Conservation (phyloP, 768 basidiomycete species). For the Amanita rimosa region DNA sequence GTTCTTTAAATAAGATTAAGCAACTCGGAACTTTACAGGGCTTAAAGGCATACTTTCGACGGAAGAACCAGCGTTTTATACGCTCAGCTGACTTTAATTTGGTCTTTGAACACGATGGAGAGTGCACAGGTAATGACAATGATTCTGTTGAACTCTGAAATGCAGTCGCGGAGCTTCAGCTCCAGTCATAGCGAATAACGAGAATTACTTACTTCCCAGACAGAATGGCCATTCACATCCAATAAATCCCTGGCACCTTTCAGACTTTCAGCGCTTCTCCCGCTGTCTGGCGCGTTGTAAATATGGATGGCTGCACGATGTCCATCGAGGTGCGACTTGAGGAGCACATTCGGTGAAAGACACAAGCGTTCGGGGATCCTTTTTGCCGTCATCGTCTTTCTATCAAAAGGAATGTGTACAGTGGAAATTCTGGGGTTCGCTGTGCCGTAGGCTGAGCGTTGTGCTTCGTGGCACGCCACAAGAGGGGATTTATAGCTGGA, state of each 20-base stretch:
- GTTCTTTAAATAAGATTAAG: neutral
- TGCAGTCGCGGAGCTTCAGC: neutral
- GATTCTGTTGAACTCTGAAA: neutral
- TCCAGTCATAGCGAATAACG: neutral
- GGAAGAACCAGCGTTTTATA: slow-evolving; percentile 1
- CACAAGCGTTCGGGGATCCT: neutral
- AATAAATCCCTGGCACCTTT: neutral
- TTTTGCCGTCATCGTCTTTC: neutral
- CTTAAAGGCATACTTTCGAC: neutral
- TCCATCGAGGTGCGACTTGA: neutral
- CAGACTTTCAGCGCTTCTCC: neutral
- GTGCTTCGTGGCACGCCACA: neutral
- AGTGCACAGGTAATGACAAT: neutral
- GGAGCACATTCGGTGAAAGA: neutral
- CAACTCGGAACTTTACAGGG: neutral
- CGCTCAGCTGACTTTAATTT: neutral
- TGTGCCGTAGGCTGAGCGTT: neutral
- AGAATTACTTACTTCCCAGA: neutral
- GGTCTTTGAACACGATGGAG: neutral
- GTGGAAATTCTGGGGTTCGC: neutral
- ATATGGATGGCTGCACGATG: neutral
- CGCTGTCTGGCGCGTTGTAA: neutral
- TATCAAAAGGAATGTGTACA: neutral
- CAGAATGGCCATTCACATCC: neutral
- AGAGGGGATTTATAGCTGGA: neutral